Base-by-base conservation (phyloP, 495 filamentous ascomycete genomes). In the Penicillium canescens region DNA sequence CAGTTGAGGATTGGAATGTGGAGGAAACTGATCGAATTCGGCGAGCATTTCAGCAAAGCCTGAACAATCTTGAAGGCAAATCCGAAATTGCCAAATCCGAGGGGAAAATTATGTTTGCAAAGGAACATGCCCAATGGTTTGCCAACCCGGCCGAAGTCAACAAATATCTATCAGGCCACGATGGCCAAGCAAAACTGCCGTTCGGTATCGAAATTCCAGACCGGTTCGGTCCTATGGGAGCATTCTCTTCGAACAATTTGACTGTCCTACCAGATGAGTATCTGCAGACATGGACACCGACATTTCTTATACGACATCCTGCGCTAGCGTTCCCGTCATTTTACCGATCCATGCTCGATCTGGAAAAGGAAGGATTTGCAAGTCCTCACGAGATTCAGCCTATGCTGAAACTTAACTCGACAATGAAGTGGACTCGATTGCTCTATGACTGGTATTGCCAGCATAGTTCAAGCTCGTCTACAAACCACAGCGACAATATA, bases 271-370 rank as follows among this genome's bases (percentile, higher is more conserved):
- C 76, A 0, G 72, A 76, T 52, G 67, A 66, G 39, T 67, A 72
- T 46, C 61, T 78, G 24, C 57, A 54, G 3, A 62, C 55, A 3
- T 74, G 67, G 60, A 53, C 57, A 13, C 55, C 71, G 28, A 69
- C 69, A 4, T 75, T 78, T 50, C 56, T 77, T 28, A 72, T 78
- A 40, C 70, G 76, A 8, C 72, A 78, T 46, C 76, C 76, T 5
- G 68, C 69, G 13, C 53, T 76, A 33, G 62, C 69, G 33, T 66
- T 72, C 23, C 69, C 76, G 11, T 74, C 70, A 1, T 51, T 62
- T 4, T 70, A 68, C 44, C 73, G 74, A 14, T 60, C 73, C 0
- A 58, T 65, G 49, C 6, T 5, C n/a, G 60, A 62, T 31, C 51
- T 63, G 23, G 42, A 57, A 8, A 48, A 57, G 11, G 47, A 50